Base-by-base conservation (phyloP, 208 protist species). In the Leishmania lainsoni region DNA sequence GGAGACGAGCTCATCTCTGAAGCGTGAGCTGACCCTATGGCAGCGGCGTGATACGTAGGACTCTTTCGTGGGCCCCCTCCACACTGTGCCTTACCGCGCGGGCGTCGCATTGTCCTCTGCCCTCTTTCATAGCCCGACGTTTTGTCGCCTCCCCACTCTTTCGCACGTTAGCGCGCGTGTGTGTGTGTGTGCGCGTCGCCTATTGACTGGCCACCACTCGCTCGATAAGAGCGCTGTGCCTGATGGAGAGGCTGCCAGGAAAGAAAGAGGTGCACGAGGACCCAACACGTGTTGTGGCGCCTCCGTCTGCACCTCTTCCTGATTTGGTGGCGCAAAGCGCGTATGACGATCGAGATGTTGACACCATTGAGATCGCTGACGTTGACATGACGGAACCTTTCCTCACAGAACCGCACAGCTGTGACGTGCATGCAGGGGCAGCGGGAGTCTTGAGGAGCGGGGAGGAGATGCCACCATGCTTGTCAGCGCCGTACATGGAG, bases 401-500 rank as follows among this genome's bases (percentile, higher is more conserved):
- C 6, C 22, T 70, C 9, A 42, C 56, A 1, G 52, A 32, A 6
- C 4, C n/a, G 8, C 49, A 79, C 45, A 59, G 22, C 76, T 48
- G 20, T 22, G 76, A 51, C 14, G 22, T 78, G 16, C 56, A 76
- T 29, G 65, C 75, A 6, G 81, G 42, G 26, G 45, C 35, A 9
- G 69, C 51, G 14, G 32, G 29, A 32, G 81, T 81, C 65, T 20
- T 85, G 39, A 81, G 54, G 5, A n/a, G 58, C 32, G 80, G 76
- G 6, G 83, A 86, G 68, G 79, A 80, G 70, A 70, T 63, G 17
- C 80, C 75, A 26, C 80, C 59, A 22, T 72, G 58, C 42, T 32
- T 45, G 75, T 45, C 49, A 29, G 54, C 48, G 83, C 87, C 69
- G 42, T 96, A 90, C 78, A 89, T 91, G 75, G 68, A 75, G 3